phyloP scores from a whole-genome alignment of 2,329 filamentous ascomycete species.

The Colletotrichum sublineola region DNA sequence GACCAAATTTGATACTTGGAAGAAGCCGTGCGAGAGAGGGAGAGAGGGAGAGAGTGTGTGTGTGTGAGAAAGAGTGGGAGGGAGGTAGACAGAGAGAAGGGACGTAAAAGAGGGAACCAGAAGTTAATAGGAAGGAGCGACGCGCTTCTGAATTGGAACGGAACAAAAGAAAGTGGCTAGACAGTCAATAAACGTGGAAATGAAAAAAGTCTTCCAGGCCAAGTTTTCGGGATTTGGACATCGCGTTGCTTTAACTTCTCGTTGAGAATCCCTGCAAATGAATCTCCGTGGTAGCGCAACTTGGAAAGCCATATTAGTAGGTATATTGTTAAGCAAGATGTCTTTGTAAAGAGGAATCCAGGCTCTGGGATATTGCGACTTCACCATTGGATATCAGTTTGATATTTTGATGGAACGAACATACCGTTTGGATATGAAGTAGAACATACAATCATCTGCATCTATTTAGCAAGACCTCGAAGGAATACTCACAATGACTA shows the following conservation, averaged over 20 bases:
- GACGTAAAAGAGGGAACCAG: neutral
- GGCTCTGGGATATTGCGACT: too few relatives aligned
- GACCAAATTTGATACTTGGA: too few relatives aligned
- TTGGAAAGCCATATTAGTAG: too few relatives aligned
- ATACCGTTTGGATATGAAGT: too few relatives aligned
- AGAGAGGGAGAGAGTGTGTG: neutral
- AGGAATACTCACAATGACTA: too few relatives aligned
- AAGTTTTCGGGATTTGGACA: neutral
- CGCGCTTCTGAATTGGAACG: neutral
- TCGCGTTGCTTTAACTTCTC: neutral
- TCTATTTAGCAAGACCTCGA: too few relatives aligned
- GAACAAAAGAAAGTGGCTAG: neutral
- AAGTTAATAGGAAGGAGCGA: neutral
- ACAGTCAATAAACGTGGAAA: neutral
- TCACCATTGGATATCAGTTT: too few relatives aligned
- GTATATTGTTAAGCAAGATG: too few relatives aligned
- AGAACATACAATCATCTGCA: too few relatives aligned
- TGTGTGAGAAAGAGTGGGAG: neutral
- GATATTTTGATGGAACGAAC: too few relatives aligned
- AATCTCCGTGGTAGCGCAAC: too few relatives aligned
- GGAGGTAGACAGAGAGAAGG: neutral
- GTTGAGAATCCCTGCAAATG: neutral
- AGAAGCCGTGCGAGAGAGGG: neutral
- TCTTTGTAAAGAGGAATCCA: too few relatives aligned
- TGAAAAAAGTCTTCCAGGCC: neutral